Conservation (phyloP, 2,329 filamentous ascomycete genomes). For the Zasmidium angulare region DNA sequence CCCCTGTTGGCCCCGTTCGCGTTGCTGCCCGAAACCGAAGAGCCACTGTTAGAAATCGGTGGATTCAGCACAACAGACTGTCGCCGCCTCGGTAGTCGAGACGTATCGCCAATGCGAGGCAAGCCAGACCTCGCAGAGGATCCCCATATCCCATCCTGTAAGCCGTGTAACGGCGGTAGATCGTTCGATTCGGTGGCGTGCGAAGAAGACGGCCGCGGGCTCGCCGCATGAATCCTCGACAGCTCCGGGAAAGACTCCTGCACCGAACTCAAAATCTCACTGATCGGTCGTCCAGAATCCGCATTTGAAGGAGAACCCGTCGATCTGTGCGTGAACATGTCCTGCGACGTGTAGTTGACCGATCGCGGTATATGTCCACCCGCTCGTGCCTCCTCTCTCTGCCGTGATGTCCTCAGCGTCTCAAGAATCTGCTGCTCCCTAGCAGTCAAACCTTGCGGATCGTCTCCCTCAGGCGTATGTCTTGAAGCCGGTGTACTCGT, state of each 20-base stretch:
- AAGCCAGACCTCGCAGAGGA: conserved; percentile 13
- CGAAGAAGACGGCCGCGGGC: conserved; percentile 8
- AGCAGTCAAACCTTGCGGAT: conserved; percentile 47
- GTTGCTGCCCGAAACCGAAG: conserved; percentile 7
- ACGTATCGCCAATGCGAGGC: conserved; percentile 19
- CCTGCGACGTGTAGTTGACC: conserved; percentile 43
- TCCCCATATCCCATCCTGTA: conserved; percentile 15
- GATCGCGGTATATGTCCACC: conserved; percentile 37
- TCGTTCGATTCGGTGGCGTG: conserved; percentile 6
- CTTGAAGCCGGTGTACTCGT: conserved; percentile 8
- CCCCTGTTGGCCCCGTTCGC: conserved; percentile 4
- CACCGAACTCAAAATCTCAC: conserved; percentile 27
- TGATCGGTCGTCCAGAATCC: conserved; percentile 22
- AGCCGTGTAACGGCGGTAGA: conserved; percentile 14
- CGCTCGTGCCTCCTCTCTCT: conserved; percentile 43
- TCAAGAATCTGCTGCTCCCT: conserved; percentile 49
- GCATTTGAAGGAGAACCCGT: conserved; percentile 14
- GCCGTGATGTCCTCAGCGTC: conserved; percentile 44
- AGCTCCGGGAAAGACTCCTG: conserved; percentile 32
- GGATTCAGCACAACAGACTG: conserved; percentile 42
- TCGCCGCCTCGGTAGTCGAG: conserved; percentile 39
- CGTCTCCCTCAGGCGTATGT: conserved; percentile 34
- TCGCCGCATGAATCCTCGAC: conserved; percentile 26
- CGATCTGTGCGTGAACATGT: conserved; percentile 29
- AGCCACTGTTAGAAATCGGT: conserved; percentile 14